phyloP scores from a whole-genome alignment of 257 asterid species.

The Leptodermis oblonga region DNA sequence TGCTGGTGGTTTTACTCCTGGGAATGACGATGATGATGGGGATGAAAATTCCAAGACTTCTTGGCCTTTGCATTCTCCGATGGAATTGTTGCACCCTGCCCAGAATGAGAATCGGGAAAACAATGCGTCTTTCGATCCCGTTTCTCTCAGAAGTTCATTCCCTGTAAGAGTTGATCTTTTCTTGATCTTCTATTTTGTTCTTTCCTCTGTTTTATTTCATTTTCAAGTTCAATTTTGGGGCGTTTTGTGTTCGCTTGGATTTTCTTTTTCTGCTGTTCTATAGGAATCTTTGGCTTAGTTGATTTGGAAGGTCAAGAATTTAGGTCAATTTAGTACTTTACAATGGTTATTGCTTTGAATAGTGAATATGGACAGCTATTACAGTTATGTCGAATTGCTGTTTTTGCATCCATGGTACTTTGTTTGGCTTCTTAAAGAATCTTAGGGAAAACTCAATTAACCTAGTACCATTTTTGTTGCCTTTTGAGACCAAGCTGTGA shows the following conservation, averaged over 20 bases:
- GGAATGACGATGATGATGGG: conserved; percentile 15
- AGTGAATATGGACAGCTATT: neutral
- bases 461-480: neutral
- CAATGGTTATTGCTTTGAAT: neutral
- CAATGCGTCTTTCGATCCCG: conserved; percentile 22
- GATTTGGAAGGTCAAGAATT: neutral
- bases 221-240: neutral
- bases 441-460: neutral
- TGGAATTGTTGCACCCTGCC: conserved; percentile 30
- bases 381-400: neutral
- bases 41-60: conserved; percentile 30
- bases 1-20: conserved; percentile 33
- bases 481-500: neutral
- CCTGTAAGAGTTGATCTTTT: conserved; percentile 39
- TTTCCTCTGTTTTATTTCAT: neutral
- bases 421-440: neutral
- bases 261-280: neutral
- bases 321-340: neutral
- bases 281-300: neutral
- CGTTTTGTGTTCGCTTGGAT: neutral
- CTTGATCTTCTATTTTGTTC: conserved; percentile 2
- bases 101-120: conserved; percentile 29
- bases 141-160: conserved; percentile 35
- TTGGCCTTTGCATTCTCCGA: conserved; percentile 37
- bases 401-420: neutral